These are phyloP conservation scores for Articulospora tetracladia DNA, from an alignment of 495 filamentous ascomycete genomes.

Conservation along the genomic window DNA sequence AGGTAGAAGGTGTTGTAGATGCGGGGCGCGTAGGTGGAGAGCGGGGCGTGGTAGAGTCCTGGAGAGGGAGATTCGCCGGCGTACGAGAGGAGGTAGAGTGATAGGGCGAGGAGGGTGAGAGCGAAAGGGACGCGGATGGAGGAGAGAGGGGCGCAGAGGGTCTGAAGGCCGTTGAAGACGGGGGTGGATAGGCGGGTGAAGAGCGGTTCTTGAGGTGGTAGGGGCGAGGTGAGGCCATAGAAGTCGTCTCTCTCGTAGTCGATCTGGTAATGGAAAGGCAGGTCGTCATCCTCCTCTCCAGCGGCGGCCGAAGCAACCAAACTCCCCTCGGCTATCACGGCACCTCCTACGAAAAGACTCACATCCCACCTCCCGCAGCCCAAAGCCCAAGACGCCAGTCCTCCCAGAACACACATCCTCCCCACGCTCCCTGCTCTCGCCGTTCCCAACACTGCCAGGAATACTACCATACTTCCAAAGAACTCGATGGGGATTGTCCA, in stretches of 20 bases:
- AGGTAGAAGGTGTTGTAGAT: slow-evolving; percentile 5
- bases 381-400: slow-evolving; percentile 43
- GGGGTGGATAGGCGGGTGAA: not conserved
- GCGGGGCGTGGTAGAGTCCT: slow-evolving; percentile 16
- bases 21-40: slow-evolving; percentile 5
- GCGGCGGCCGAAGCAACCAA: slow-evolving; percentile 30
- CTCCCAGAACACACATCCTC: slow-evolving; percentile 31
- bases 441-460: slow-evolving; percentile 52
- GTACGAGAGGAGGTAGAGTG: slow-evolving; percentile 35
- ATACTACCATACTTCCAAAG: slow-evolving; percentile 59
- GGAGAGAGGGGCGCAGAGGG: not conserved
- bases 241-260: too few species aligned
- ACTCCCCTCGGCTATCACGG: slow-evolving; percentile 55
- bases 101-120: not conserved
- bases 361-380: slow-evolving; percentile 48
- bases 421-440: slow-evolving; percentile 38
- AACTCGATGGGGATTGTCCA: slow-evolving; percentile 74
- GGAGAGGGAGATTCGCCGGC: slow-evolving; percentile 19
- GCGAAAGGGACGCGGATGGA: not conserved
- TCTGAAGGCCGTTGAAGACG: not conserved
- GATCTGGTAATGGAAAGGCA: not conserved
- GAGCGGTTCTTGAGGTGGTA: not conserved
- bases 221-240: not conserved
- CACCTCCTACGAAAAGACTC: slow-evolving; percentile 44
- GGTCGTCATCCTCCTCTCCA: not conserved